A percentile compares a stretch with the other conserved stretches of the same genome.
Conservation (phyloP, 345 rosid species). For the Eucalyptus sp. region DNA sequence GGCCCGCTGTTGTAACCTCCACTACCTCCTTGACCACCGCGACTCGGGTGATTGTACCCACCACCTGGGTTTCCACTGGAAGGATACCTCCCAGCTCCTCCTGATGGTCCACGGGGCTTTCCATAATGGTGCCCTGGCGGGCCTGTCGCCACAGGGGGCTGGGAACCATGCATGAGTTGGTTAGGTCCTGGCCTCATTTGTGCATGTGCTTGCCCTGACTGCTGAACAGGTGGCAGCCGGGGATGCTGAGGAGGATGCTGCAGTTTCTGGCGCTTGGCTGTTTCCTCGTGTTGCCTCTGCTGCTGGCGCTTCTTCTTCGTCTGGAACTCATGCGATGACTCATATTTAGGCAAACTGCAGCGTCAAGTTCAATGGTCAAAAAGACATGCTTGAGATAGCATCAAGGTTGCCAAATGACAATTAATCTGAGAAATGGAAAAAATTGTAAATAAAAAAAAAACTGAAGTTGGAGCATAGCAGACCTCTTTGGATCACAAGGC, state of each 20-base stretch:
- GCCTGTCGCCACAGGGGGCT: constrained; percentile 60
- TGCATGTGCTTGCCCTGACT: constrained; percentile 66
- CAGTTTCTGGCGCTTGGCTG: constrained; percentile 76
- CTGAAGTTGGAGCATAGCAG: not conserved
- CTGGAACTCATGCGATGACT: constrained; percentile 94
- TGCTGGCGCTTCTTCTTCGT: constrained; percentile 95
- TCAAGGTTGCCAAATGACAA: not conserved
- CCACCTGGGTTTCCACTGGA: constrained; percentile 44
- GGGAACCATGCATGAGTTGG: constrained; percentile 48
- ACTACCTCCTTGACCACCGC: constrained; percentile 48
- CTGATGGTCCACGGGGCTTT: constrained; percentile 74
- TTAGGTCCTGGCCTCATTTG: constrained; percentile 42
- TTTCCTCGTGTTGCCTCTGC: constrained; percentile 79
- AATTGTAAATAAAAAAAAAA: not conserved
- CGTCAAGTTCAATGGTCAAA: not conserved
- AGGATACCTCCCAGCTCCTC: constrained; percentile 62
- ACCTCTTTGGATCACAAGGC: constrained; percentile 95
- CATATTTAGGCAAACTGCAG: constrained; percentile 74
- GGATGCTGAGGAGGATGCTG: constrained; percentile 75
- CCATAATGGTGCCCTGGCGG: constrained; percentile 56
- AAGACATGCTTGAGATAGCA: not conserved
- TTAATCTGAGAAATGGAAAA: not conserved
- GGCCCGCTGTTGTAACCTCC: constrained; percentile 65
- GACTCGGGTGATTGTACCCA: constrained; percentile 38
- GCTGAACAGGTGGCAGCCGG: constrained; percentile 79